Evolutionary conservation across 83 land plant genomes (phyloP), one percentile per base, ranked within the genome.

Genomic region (Isoetes engelmannii): DNA sequence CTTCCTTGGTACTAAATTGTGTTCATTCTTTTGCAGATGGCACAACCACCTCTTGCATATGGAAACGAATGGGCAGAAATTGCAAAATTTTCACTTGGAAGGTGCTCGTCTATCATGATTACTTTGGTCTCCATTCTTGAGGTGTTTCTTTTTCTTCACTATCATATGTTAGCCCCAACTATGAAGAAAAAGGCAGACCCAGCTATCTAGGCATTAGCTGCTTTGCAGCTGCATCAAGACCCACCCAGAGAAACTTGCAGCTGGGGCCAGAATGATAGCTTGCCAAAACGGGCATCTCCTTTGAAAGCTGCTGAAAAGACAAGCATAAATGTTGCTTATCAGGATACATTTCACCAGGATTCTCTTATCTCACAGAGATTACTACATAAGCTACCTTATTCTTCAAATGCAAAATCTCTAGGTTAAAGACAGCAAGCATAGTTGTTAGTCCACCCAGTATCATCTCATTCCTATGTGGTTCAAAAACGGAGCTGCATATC

Each of bases 61-160:
- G 96, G 96, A 42, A 90, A 90, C 73, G 87, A 82, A 74, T 90
- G 96, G 96, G 96, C 92, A 43, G 96, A 90, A 78, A 81, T 90
- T 44, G 89, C 91, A 4, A 90, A 85, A 61, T 76, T 72, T 67
- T 70, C 87, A 68, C 96, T 91, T 55, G 96, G 96, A 73, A 79
- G 95, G 95, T 90, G 78, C 21, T 9, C 5, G n/a, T 18, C 53
- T 4, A 6, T 56, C 6, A n/a, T n/a, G n/a, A n/a, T n/a, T n/a
- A n/a, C n/a, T n/a, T n/a, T n/a, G n/a, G n/a, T n/a, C n/a, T n/a
- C n/a, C n/a, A n/a, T n/a, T n/a, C n/a, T n/a, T n/a, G n/a, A n/a
- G n/a, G n/a, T n/a, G n/a, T n/a, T n/a, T n/a, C n/a, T n/a, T n/a
- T n/a, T n/a, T n/a, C n/a, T n/a, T n/a, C n/a, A n/a, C n/a, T n/a